Conservation (phyloP, 1,284 basidiomycete species). For the Clitocybe nebularis region DNA sequence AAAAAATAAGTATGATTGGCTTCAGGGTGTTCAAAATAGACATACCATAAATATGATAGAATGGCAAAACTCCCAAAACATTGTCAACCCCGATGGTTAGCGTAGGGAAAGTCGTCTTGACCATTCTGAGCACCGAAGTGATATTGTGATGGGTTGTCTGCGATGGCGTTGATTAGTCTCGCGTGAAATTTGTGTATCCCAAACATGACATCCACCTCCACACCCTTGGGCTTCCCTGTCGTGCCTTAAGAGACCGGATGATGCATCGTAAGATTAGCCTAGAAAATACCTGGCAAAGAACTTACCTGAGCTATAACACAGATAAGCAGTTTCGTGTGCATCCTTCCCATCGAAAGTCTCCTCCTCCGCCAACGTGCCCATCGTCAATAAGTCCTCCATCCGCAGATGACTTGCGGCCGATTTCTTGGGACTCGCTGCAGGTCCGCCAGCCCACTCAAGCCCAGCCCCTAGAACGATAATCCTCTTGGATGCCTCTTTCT, state of each 20-base stretch:
- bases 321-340: conserved; percentile 50
- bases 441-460: conserved; percentile 38
- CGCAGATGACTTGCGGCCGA: conserved; percentile 27
- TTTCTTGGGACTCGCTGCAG: conserved; percentile 26
- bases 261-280: too few relatives aligned
- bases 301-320: conserved; percentile 61
- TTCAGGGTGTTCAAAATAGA: neutral
- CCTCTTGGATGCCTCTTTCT: conserved; percentile 38
- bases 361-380: conserved; percentile 42
- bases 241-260: conserved; percentile 49
- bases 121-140: conserved; percentile 44
- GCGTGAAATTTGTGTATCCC: neutral
- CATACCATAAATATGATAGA: conserved; percentile 57
- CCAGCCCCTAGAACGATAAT: conserved; percentile 42
- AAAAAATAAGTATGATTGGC: conserved; percentile 1
- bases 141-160: conserved; percentile 69
- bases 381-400: conserved; percentile 40
- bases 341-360: conserved; percentile 46
- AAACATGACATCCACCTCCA: conserved; percentile 36
- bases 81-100: conserved; percentile 37
- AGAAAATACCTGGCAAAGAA: too few relatives aligned
- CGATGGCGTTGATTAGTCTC: conserved; percentile 1
- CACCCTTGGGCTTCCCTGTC: conserved; percentile 58
- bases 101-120: conserved; percentile 35
- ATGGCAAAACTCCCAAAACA: conserved; percentile 58